Base-by-base conservation (phyloP, 225 moss, liverwort and hornwort genomes). In the Marchantia polymorpha region DNA sequence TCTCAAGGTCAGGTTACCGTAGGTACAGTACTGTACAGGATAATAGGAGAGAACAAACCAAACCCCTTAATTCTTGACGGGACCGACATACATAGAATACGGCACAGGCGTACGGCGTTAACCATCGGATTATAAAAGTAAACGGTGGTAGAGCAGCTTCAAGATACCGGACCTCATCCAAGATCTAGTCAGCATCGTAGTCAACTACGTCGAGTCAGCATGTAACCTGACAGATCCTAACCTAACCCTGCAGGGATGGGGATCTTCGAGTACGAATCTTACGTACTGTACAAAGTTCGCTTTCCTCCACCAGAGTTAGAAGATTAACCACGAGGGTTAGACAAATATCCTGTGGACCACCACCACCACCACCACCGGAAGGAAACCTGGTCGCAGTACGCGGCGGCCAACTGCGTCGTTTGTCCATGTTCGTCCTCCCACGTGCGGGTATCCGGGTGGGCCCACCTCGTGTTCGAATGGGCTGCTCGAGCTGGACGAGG, bases 161-260 rank as follows among this genome's bases (percentile, higher is more conserved):
- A 6, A 22, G 30, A n/a, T 52, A 10, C 52, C 72, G 25, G 72
- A 51, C 72, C 72, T 73, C 51, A 73, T 73, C 72, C 52, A 13
- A 11, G 51, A 67, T n/a, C 30, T 67, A 52, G 7, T 73, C 72
- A 73, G 23, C 72, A 6, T 53, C 14, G 25, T 7, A 73, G 12
- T 72, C 50, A n/a, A 50, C 23, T 0, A 52, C 49, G 72, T 73
- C 23, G 12, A 52, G 72, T 50, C 72, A 72, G 72, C 72, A 22
- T 51, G 50, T 1, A 47, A 47, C 61, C 6, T 48, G 20, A 48
- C 4, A n/a, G n/a, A n/a, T n/a, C n/a, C n/a, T n/a, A n/a, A n/a
- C 61, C 6, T 48, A 47, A 48, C 4, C 30, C 48, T 39, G 20
- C 15, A 22, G 46, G 22, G 4, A 22, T 47, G 27, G 69, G 69